Conservation (phyloP, 768 basidiomycete species). For the Macrolepiota dolichaula region DNA sequence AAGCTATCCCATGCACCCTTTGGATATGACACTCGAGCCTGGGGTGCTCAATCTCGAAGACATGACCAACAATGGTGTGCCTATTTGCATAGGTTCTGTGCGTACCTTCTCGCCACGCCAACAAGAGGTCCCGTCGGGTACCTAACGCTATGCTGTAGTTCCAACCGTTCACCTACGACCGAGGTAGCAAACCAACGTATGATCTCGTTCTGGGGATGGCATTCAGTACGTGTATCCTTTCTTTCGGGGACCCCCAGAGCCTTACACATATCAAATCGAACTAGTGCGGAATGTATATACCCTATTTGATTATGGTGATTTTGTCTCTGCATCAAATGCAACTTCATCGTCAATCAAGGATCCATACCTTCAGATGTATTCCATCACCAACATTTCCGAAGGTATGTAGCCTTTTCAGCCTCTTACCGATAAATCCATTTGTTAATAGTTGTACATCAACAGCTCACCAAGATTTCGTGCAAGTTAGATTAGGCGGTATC, state of each 20-base stretch:
- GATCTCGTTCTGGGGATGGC: slow-evolving; percentile 75
- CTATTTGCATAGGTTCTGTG: slow-evolving; percentile 60
- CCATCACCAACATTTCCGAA: slow-evolving; percentile 46
- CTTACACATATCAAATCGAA: background rate
- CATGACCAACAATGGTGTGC: slow-evolving; percentile 37
- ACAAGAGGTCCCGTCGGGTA: background rate
- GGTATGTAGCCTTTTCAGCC: slow-evolving; percentile 20
- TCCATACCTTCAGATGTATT: slow-evolving; percentile 64
- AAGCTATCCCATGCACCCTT: slow-evolving; percentile 59
- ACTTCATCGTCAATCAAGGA: slow-evolving; percentile 28
- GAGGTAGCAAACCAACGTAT: slow-evolving; percentile 37
- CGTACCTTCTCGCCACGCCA: slow-evolving; percentile 21
- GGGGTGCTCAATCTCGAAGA: slow-evolving; percentile 37
- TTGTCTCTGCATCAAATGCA: slow-evolving; percentile 34
- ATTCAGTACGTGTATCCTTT: slow-evolving; percentile 52
- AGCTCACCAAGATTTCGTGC: slow-evolving; percentile 37
- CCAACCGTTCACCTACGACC: slow-evolving; percentile 58
- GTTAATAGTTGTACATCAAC: background rate
- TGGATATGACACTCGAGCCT: slow-evolving; percentile 46
- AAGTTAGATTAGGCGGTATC: slow-evolving; percentile 28
- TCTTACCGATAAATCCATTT: background rate
- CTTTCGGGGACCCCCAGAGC: background rate
- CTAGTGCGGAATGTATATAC: slow-evolving; percentile 66
- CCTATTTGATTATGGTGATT: slow-evolving; percentile 63
- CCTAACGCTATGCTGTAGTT: slow-evolving; percentile 40